Conservation (phyloP, 805 yeast species). For the Peterozyma toletana region DNA sequence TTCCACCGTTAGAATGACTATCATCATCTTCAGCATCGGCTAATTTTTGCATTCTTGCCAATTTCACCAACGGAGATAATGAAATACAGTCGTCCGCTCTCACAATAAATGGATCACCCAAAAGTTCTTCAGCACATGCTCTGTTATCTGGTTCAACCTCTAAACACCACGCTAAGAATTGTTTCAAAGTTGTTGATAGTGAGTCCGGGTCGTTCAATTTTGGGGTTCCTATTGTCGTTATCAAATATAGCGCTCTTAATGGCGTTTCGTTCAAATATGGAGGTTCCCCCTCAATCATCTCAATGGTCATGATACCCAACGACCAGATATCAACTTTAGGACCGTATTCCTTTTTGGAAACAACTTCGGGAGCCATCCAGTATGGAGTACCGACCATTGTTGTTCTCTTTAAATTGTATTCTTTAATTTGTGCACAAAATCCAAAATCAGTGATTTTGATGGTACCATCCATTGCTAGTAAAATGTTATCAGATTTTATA, state of each 20-base stretch:
- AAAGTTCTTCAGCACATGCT: slow-evolving; percentile 68
- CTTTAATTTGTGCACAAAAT: slow-evolving; percentile 76
- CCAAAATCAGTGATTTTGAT: slow-evolving; percentile 84
- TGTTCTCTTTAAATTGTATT: slow-evolving; percentile 64
- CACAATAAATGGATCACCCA: slow-evolving; percentile 56
- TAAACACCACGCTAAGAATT: slow-evolving; percentile 70
- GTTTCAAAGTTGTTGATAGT: slow-evolving; percentile 55
- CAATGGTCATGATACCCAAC: slow-evolving; percentile 78
- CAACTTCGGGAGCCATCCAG: slow-evolving; percentile 91
- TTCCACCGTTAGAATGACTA: neutral
- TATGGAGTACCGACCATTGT: slow-evolving; percentile 88
- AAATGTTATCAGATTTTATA: slow-evolving; percentile 89
- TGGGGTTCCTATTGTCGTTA: slow-evolving; percentile 79
- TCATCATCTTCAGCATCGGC: slow-evolving; percentile 21
- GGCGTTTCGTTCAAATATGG: slow-evolving; percentile 80
- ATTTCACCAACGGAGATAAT: slow-evolving; percentile 66
- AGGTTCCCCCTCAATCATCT: slow-evolving; percentile 83
- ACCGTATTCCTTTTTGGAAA: slow-evolving; percentile 71
- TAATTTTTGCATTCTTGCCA: slow-evolving; percentile 61
- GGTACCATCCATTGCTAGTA: slow-evolving; percentile 76
- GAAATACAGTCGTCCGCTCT: slow-evolving; percentile 56
- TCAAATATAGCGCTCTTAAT: slow-evolving; percentile 64
- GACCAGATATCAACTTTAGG: slow-evolving; percentile 83
- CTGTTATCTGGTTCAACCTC: slow-evolving; percentile 80
- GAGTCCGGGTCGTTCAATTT: slow-evolving; percentile 68